A percentile compares a stretch with the other conserved stretches of the same genome.
Conservation (phyloP, 306 rosid species). For the Gleditsia sinensis region DNA sequence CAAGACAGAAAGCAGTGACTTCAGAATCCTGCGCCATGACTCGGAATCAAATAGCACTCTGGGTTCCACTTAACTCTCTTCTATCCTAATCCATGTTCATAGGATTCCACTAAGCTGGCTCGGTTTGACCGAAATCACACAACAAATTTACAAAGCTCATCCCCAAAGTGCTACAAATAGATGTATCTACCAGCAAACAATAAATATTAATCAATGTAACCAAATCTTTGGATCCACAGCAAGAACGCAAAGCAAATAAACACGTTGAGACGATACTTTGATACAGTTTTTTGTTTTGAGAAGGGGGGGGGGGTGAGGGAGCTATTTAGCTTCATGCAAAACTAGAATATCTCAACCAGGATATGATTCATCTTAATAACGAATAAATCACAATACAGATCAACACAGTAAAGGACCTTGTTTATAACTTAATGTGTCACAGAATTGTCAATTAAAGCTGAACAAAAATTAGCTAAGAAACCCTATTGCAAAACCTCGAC, state of each 20-base stretch:
- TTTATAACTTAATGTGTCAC: background rate
- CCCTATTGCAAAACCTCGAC: background rate
- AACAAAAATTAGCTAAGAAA: background rate
- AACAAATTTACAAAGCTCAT: background rate
- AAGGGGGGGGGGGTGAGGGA: background rate
- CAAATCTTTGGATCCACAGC: background rate
- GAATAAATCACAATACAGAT: background rate
- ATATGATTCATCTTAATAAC: background rate
- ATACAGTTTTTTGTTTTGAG: background rate
- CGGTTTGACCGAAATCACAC: background rate
- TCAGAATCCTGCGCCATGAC: conserved; percentile 34
- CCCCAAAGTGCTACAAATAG: background rate
- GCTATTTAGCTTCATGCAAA: background rate
- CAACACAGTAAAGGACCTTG: background rate
- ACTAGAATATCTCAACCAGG: background rate
- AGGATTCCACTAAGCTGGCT: background rate
- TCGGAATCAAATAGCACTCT: background rate
- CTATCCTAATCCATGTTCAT: background rate
- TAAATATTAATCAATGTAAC: background rate
- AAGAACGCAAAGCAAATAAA: background rate
- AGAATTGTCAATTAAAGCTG: background rate
- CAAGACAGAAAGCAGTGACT: conserved; percentile 38
- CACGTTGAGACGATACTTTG: background rate
- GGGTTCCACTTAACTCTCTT: background rate
- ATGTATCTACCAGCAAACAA: background rate